Evolutionary conservation across 306 rosid species (phyloP), one percentile per base, ranked within the genome.

Genomic region (Sindora glabra): DNA sequence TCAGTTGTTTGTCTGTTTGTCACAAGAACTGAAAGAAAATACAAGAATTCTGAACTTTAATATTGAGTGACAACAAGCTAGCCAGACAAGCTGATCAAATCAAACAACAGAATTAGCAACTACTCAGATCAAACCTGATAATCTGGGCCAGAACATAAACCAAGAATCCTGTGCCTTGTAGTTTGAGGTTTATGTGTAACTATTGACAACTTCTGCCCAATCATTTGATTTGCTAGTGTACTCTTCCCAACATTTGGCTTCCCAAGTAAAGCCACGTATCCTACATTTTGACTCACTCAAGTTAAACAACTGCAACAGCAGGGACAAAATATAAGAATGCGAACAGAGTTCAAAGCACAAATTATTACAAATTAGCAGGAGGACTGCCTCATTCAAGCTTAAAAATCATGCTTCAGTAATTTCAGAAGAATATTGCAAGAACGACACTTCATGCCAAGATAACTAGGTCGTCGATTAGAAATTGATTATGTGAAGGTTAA

Each of bases 151-250:
- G 99, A 86, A 77, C 94, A 92, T 70, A 92, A 83, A 74, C 96
- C 95, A 34, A 89, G 99, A 78, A 92, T 62, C 30, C 99, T 90
- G 70, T 92, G 99, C 65, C 96, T 79, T 0, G 96, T 92, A 1
- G 99, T 92, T 72, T 92, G 99, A 72, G 99, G 99, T 68, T 92
- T 92, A 81, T 89, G 87, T 1, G 96, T 89, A 67, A 92, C 99
- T 67, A 92, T 89, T 5, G 99, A 86, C 73, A 92, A 67, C 84
- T 84, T 92, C 53, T 86, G 99, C 4, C 99, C 99, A 44, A 92
- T 64, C 94, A 92, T 87, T 75, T 89, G 96, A 76, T 92, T 89
- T 23, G 95, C 80, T 10, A 92, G 82, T 33, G 99, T 92, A 60
- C 99, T 92, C 81, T 92, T 92, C 12, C 99, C 99, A 54, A 92